Conservation (phyloP, 768 basidiomycete genomes). For the Russula dissimulans region DNA sequence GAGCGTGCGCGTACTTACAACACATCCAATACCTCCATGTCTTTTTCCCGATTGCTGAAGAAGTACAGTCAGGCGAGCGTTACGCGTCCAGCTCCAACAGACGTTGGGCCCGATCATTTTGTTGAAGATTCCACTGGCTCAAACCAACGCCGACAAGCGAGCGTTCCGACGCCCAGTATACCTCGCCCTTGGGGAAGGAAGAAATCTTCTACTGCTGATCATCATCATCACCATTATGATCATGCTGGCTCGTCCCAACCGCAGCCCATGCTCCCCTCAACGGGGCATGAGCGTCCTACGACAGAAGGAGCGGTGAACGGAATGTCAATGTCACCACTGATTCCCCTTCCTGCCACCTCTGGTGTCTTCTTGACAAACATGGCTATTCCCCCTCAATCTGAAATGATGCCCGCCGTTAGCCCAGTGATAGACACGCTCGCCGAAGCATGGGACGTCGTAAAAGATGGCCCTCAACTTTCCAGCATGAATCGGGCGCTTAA, state of each 20-base stretch:
- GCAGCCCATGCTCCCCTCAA: no score
- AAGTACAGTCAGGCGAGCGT: not conserved
- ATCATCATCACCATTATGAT: not conserved
- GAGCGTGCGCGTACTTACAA: no score
- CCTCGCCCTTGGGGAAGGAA: conserved; percentile 1
- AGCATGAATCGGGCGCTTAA: not conserved
- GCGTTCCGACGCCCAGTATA: not conserved
- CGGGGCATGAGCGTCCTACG: not conserved
- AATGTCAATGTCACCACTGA: not conserved
- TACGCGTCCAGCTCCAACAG: not conserved
- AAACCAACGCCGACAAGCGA: not conserved
- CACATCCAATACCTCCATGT: not conserved
- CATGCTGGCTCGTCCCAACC: no score
- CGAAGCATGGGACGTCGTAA: not conserved
- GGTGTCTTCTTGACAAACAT: not conserved
- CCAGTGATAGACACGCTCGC: not conserved
- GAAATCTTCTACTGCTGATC: not conserved
- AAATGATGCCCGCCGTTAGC: not conserved
- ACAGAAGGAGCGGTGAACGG: not conserved
- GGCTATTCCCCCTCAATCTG: not conserved
- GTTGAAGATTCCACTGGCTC: not conserved
- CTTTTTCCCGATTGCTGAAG: not conserved
- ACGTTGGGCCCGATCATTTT: no score
- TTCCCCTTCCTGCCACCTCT: not conserved
- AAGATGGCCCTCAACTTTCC: not conserved